phyloP scores from a whole-genome alignment of 306 rosid species.

The Quercus alba region DNA sequence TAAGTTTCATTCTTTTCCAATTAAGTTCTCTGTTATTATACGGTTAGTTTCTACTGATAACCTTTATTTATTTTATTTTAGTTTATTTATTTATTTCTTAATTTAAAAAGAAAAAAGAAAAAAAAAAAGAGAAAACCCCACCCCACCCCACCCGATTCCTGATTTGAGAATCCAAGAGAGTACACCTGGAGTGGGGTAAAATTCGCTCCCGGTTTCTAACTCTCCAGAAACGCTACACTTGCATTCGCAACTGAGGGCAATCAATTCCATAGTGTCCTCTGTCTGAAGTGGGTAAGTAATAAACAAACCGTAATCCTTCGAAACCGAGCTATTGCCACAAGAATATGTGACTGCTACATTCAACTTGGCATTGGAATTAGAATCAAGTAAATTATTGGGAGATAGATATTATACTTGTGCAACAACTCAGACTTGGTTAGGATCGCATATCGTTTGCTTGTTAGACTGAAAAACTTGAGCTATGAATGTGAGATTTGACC shows the following conservation, averaged over 20 bases:
- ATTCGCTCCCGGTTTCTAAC: constrained; percentile 48
- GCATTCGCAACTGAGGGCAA: constrained; percentile 7
- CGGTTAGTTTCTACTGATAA: no score
- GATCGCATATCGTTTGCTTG: constrained; percentile 27
- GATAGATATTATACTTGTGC: constrained; percentile 36
- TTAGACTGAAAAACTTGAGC: constrained; percentile 31
- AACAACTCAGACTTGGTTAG: constrained; percentile 49
- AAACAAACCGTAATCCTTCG: constrained; percentile 57
- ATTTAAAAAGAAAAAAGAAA: rapidly evolving
- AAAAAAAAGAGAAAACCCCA: no score
- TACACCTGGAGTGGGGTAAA: constrained; percentile 17
- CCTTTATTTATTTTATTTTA: no score
- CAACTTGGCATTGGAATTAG: constrained; percentile 11
- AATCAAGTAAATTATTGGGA: constrained; percentile 6
- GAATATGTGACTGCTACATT: constrained; percentile 56
- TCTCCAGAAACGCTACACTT: constrained; percentile 34
- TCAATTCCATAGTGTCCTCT: constrained; percentile 24
- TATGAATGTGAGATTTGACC: background rate
- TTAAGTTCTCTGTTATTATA: no score
- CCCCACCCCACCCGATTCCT: no score
- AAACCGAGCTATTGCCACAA: constrained; percentile 55
- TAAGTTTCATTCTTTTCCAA: no score
- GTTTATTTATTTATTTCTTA: no score
- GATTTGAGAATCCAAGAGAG: no score
- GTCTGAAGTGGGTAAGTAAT: constrained; percentile 54